Base-by-base conservation (phyloP, 345 rosid species). In the Melaleuca quinquenervia region DNA sequence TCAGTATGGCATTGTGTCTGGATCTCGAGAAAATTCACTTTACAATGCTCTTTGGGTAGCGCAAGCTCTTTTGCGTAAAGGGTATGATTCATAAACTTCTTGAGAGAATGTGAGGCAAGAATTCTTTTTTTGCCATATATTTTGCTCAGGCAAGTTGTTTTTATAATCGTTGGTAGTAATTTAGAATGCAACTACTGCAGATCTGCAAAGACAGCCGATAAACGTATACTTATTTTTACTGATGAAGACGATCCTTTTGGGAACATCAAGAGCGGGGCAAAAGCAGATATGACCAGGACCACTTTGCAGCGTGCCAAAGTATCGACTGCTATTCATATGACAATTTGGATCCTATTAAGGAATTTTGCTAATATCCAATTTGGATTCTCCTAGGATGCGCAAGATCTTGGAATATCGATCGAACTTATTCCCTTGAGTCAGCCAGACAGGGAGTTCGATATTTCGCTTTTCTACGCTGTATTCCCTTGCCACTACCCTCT, bases 11-110 rank as follows among this genome's bases (percentile, higher is more conserved):
- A 96, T 97, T 85, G 90, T 92, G 83, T 91, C 98, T 83, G 98
- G 94, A 60, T 92, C 99, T 88, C 94, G 96, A 53, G 98, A 97
- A 91, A 97, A 97, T 86, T 92, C 99, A 56, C 95, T 97, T 60
- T 97, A 96, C 86, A 94, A 92, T 93, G 96, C 96, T 85, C 94
- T 97, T 26, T 97, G 99, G 99, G 98, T 93, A 84, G 99, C 98
- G 15, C 99, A 97, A 93, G 98, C 96, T 62, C 90, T 97, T 83
- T 91, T 97, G 49, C 98, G 96, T 75, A 97, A 97, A 93, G 99
- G 99, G 99, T 97, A 94, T 85, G 53, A 82, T 52, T 5, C 75
- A 82, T 44, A 50, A 76, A 20, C 49, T 24, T 32, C 48, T 2
- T 0, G 7, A 70, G 78, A 32, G 78, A 70, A 70, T 70, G 60